Conservation (phyloP, 306 rosid genomes). For the Sphenostylis stenocarpa region DNA sequence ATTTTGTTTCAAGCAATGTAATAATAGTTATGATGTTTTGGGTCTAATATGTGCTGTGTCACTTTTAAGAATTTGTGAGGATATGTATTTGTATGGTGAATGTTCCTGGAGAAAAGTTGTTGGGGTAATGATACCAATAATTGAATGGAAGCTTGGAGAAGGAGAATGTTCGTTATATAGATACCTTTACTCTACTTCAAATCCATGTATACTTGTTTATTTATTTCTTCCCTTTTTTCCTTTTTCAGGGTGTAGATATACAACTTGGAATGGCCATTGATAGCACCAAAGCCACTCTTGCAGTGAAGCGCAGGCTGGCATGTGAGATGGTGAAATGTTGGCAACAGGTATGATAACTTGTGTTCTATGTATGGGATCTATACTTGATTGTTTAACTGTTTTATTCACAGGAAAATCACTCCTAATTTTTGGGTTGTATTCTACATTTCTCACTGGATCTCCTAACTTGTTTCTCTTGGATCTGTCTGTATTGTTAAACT, state of each 20-base stretch:
- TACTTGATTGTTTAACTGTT: not conserved
- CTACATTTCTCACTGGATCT: not conserved
- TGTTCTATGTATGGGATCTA: not conserved
- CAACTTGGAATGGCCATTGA: conserved; percentile 98
- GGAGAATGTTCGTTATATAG: conserved; percentile 15
- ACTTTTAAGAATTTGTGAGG: conserved; percentile 7
- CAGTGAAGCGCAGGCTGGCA: conserved; percentile 97
- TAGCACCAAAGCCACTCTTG: conserved; percentile 97
- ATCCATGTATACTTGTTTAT: not conserved
- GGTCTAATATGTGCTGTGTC: conserved; percentile 1
- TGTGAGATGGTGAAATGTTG: conserved; percentile 98
- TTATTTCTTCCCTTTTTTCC: conserved; percentile 21
- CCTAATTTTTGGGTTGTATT: not conserved
- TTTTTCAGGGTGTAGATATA: conserved; percentile 83
- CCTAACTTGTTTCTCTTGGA: not conserved
- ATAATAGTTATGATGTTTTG: not conserved
- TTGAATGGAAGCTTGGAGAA: conserved; percentile 22
- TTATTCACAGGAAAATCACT: not conserved
- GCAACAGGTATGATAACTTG: conserved; percentile 74
- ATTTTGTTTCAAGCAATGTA: not conserved
- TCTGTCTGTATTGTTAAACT: not conserved
- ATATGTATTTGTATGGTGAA: not conserved
- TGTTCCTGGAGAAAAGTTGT: not conserved
- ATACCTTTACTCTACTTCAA: not conserved
- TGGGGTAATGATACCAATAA: not conserved